Base-by-base conservation (phyloP, 2,329 filamentous ascomycete genomes). In the Penicillium sp. region DNA sequence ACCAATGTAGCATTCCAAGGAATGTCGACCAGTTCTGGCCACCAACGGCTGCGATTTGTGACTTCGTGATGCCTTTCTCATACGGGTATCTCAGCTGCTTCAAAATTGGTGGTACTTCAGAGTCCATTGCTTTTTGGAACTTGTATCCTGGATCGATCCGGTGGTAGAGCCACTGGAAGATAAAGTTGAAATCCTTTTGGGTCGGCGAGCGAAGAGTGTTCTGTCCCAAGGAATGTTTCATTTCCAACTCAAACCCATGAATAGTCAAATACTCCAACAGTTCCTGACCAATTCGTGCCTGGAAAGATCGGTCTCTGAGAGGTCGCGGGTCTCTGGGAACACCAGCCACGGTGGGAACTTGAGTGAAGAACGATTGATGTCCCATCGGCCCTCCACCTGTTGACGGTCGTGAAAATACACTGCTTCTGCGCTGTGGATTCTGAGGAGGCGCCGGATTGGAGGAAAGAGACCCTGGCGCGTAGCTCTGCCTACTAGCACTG, bases 11-110 rank as follows among this genome's bases (percentile, higher is more conserved):
- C 71, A 99, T 79, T 0, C 92, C 94, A 12, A 99, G 79, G 68
- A 99, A 97, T 0, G 91, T 94, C 59, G 89, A 89, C 94, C 94
- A 99, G 70, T 97, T 97, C 74, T 96, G 91, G 3, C 92, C 93
- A 62, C 94, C 94, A 0, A 97, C 94, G 2, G 95, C 94, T 0
- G 91, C 86, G 55, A 99, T 91, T 69, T 96, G 91, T 50, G 91
- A 96, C 75, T 97, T 99, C 52, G 91, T 96, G 66, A 99, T 97
- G 68, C 88, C 92, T 74, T 91, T 90, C 68, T 96, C 91, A 69
- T 91, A 99, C 0, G 94, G 94, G 69, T 99, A 99, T 51, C 93
- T 86, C 68, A 99, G 78, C 71, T 97, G 93, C 70, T 96, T 96
- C 56, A 99, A 78, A 42, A 99, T 87, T 0, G 91, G 88, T 12